These are phyloP conservation scores for Coelastrella sp. DNA, from an alignment of 139 green algal genomes.

Conservation along the genomic window DNA sequence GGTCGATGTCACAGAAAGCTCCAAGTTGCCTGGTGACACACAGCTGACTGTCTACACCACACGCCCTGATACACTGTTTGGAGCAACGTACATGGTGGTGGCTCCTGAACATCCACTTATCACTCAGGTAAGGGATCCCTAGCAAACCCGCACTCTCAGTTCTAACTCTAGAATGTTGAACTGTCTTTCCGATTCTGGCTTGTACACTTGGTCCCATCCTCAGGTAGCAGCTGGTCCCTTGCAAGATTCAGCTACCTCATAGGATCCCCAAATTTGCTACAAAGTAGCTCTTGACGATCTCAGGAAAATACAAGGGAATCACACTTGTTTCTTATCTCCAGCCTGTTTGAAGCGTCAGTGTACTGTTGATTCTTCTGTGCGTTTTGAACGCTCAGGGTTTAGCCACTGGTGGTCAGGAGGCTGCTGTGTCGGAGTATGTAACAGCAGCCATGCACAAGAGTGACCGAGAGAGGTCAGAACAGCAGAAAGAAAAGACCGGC, in stretches of 20 bases:
- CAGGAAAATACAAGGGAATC: too few species aligned
- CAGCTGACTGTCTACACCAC: slow-evolving; percentile 90
- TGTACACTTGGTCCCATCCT: too few species aligned
- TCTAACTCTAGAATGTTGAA: too few species aligned
- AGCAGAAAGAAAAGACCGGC: slow-evolving; percentile 93
- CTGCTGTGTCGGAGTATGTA: slow-evolving; percentile 84
- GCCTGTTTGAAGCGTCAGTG: not conserved
- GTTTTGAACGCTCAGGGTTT: slow-evolving; percentile 46
- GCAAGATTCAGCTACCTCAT: too few species aligned
- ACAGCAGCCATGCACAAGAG: slow-evolving; percentile 83
- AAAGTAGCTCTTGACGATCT: too few species aligned
- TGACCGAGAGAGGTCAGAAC: slow-evolving; percentile 94
- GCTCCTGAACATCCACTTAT: slow-evolving; percentile 96
- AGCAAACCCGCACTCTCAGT: too few species aligned
- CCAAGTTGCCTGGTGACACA: not conserved
- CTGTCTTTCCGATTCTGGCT: too few species aligned
- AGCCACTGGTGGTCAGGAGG: slow-evolving; percentile 58
- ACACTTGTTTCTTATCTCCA: too few species aligned
- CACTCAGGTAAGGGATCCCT: slow-evolving; percentile 30
- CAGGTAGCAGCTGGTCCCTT: too few species aligned
- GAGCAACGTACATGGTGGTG: slow-evolving; percentile 96
- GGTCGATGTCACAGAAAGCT: not conserved
- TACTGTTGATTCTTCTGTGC: not conserved
- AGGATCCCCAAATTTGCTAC: too few species aligned
- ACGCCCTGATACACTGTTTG: slow-evolving; percentile 96